Base-by-base conservation (phyloP, 108 stramenopile genomes). In the Poteriospumella lacustris region DNA sequence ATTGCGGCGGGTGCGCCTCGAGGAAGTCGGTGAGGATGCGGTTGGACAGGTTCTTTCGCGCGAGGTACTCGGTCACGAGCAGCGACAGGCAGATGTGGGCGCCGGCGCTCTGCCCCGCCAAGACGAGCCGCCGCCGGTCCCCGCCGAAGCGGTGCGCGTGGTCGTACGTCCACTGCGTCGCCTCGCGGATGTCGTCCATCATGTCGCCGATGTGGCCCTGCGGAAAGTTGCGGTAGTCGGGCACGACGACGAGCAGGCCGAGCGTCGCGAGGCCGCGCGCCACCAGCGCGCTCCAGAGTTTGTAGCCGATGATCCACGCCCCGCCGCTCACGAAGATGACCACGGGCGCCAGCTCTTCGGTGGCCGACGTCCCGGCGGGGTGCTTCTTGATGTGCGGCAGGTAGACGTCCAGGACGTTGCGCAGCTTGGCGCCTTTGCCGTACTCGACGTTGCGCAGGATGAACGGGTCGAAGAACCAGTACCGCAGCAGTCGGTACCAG, bases 281-380 rank as follows among this genome's bases (percentile, higher is more conserved):
- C 39, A 90, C 31, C 0, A 89, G 76, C n/a, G 88, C 81, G 1
- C 85, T 88, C 91, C 91, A 92, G 88, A 88, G 87, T 79, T 89
- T 89, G 81, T 90, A 89, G n/a, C 91, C 91, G 56, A 92, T 92
- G 41, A 86, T 84, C 87, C 88, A 91, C 2, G 87, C 91, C 2
- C 91, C 91, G 29, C 91, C 91, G 1, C 87, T 81, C 52, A 85
- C 67, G 58, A 91, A 91, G 15, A 91, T 68, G 0, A 91, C 41
- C 39, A 90, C 88, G 24, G 70, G 70, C 19, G 19, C 64, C 9
- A 9, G 19, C 12, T 31, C 15, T 15, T 67, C 12, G 15, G 64
- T 40, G 15, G 64, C 39, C 47, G 47, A 52, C 15, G 15, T 19
- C 19, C 47, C 15, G 15, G 64, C 12, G 12, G 39, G 39, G 9